Conservation (phyloP, 108 stramenopile species). For the Cyclotella atomus region DNA sequence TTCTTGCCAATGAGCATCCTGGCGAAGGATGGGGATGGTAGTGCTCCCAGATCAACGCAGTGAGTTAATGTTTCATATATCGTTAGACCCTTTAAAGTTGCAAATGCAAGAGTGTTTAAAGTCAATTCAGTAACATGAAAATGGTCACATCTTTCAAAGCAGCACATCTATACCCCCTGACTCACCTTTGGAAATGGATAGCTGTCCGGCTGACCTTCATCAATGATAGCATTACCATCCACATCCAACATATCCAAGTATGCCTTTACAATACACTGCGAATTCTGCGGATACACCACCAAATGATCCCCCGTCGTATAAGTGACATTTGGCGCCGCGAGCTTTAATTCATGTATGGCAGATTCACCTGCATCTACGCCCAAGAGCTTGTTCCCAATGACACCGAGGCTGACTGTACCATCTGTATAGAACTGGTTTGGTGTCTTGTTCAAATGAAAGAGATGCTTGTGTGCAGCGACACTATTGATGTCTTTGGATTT, state of each 20-base stretch:
- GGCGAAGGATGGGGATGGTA: slow-evolving; percentile 63
- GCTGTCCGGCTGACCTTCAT: slow-evolving; percentile 28
- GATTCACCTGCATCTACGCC: slow-evolving; percentile 48
- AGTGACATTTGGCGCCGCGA: slow-evolving; percentile 16
- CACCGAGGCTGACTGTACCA: slow-evolving; percentile 34
- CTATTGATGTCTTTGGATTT: slow-evolving; percentile 25
- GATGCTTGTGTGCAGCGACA: slow-evolving; percentile 39
- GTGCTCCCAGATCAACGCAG: slow-evolving; percentile 62
- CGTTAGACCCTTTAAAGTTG: slow-evolving; percentile 44
- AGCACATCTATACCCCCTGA: not conserved
- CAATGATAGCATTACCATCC: slow-evolving; percentile 56
- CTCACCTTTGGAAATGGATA: slow-evolving; percentile 62
- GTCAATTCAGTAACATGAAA: not conserved
- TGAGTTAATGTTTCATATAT: slow-evolving; percentile 67
- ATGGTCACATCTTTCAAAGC: not conserved
- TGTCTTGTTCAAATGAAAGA: slow-evolving; percentile 50
- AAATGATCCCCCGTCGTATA: slow-evolving; percentile 75
- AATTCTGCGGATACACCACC: slow-evolving; percentile 69
- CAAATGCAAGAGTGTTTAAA: not conserved
- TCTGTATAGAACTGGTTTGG: slow-evolving; percentile 48
- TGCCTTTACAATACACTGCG: slow-evolving; percentile 53
- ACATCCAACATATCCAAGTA: slow-evolving; percentile 58
- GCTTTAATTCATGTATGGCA: slow-evolving; percentile 62
- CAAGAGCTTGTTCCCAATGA: slow-evolving; percentile 44
- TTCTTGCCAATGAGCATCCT: slow-evolving; percentile 53